Evolutionary conservation across 257 asterid genomes (phyloP).

Genomic region (Solanum boliviense): DNA sequence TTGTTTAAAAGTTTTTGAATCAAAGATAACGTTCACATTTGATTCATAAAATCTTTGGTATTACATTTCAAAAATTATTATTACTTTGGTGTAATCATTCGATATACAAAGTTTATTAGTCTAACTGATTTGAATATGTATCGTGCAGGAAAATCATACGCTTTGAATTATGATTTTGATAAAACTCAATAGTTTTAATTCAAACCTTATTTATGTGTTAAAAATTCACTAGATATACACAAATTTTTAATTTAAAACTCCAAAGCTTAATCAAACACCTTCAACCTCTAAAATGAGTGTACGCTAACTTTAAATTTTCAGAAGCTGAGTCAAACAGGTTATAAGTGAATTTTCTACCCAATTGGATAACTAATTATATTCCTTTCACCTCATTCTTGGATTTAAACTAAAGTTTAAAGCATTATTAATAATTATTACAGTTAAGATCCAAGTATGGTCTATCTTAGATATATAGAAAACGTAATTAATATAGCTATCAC

Average conservation of each 20-base stretch:
- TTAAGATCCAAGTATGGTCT: neutral
- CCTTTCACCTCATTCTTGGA: neutral
- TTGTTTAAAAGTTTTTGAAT: neutral
- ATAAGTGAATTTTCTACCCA: neutral
- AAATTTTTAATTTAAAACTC: neutral
- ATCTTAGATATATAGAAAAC: too few species aligned
- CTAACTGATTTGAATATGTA: neutral
- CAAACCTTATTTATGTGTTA: neutral
- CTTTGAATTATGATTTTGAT: neutral
- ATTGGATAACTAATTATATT: neutral
- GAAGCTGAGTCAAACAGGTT: neutral
- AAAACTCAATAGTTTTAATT: neutral
- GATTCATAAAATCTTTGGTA: neutral
- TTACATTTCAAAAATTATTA: neutral
- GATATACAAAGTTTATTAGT: neutral
- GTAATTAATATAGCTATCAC: too few species aligned
- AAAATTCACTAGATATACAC: neutral
- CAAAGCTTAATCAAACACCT: neutral
- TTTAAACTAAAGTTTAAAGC: neutral
- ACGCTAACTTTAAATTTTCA: neutral
- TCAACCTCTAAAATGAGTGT: neutral
- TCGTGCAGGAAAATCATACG: fast-evolving
- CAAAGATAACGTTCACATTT: neutral
- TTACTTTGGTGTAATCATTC: neutral
- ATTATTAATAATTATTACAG: neutral